Percentiles rank a stretch among this genome's conserved stretches.
phyloP scores from a whole-genome alignment of 345 rosid genomes.

The Acer saccharum region DNA sequence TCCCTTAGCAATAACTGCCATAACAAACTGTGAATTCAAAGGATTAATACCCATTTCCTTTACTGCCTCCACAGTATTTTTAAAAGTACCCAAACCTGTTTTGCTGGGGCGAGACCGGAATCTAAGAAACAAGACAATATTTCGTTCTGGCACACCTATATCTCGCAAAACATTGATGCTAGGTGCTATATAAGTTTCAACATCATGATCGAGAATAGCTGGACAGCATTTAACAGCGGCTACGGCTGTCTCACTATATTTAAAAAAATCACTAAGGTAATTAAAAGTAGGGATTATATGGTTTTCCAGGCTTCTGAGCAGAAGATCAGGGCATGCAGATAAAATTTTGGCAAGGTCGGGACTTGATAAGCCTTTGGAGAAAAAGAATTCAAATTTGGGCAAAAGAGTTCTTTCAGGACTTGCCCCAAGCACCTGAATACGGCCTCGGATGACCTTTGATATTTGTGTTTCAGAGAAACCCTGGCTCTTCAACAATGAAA shows the following conservation, averaged over 20 bases:
- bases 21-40: constrained; percentile 1
- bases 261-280: constrained; percentile 18
- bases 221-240: constrained; percentile 2
- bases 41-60: constrained; percentile 31
- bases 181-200: background rate
- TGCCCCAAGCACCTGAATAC: constrained; percentile 6
- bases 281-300: constrained; percentile 31
- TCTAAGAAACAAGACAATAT: constrained; percentile 3
- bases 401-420: constrained; percentile 29
- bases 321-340: background rate
- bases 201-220: background rate
- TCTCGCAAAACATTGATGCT: constrained; percentile 21
- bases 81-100: background rate
- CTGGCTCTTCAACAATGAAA: constrained; percentile 17
- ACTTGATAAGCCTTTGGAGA: constrained; percentile 34
- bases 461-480: constrained; percentile 37
- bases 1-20: constrained; percentile 2
- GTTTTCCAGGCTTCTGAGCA: constrained; percentile 29
- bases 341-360: constrained; percentile 19
- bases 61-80: constrained; percentile 18
- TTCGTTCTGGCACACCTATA: constrained; percentile 27
- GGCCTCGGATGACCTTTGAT: constrained; percentile 6
- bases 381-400: constrained; percentile 43
- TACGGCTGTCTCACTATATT: constrained; percentile 11
- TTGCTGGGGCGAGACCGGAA: background rate